Conservation (phyloP, 1,139 yeast genomes). For the Meyerozyma athensensis region DNA sequence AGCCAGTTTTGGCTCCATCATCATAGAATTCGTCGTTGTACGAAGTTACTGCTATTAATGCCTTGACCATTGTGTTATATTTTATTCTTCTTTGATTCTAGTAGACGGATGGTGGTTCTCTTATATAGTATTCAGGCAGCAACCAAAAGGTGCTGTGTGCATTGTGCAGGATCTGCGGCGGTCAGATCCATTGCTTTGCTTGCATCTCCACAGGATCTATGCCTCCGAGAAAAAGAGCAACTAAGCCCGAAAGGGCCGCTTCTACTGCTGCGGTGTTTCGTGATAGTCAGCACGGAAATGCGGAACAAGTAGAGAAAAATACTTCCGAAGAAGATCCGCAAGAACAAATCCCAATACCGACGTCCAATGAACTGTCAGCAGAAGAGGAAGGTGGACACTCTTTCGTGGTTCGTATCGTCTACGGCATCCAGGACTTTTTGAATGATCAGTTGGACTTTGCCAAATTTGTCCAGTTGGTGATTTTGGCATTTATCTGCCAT, state of each 20-base stretch:
- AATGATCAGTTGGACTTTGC: slow-evolving; percentile 30
- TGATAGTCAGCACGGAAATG: not conserved
- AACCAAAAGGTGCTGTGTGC: too few species aligned
- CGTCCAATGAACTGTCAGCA: not conserved
- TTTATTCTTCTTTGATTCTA: too few species aligned
- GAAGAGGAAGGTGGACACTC: not conserved
- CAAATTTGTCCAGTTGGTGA: slow-evolving; percentile 32
- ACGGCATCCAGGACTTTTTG: slow-evolving; percentile 34
- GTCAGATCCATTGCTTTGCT: too few species aligned
- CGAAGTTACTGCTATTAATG: slow-evolving; percentile 48
- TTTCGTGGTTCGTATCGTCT: slow-evolving; percentile 13
- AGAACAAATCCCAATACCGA: not conserved
- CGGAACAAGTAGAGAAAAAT: not conserved
- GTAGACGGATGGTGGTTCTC: not conserved
- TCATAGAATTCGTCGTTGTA: slow-evolving; percentile 47
- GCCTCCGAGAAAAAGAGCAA: not conserved
- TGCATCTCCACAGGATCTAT: not conserved
- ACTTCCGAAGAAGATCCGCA: not conserved
- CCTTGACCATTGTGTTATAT: slow-evolving; percentile 27
- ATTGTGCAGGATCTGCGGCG: not conserved
- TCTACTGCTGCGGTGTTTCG: not conserved
- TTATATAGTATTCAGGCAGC: not conserved
- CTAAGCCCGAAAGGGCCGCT: not conserved
- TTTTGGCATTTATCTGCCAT: slow-evolving; percentile 27
- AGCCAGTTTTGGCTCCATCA: slow-evolving; percentile 55